A percentile compares a stretch with the other conserved stretches of the same genome.
Conservation (phyloP, 75 land plant species). For the Gnetum montanum region DNA sequence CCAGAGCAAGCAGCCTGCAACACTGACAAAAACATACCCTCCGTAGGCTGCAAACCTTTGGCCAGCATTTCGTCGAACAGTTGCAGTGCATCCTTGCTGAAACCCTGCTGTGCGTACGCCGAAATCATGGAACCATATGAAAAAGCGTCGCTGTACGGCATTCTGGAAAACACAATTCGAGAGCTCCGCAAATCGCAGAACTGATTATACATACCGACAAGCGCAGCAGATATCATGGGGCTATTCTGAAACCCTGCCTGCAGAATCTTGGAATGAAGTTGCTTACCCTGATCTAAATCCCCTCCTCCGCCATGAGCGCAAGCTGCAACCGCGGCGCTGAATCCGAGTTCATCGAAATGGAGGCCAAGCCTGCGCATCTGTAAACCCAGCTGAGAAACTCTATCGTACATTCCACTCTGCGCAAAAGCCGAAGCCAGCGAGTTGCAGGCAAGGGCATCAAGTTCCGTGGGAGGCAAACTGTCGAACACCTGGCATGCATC, state of each 20-base stretch:
- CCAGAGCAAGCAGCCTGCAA: conserved; percentile 1
- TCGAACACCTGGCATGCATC: too few species aligned
- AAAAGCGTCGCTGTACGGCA: neutral
- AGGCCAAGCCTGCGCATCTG: too few species aligned
- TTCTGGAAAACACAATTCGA: conserved; percentile 4
- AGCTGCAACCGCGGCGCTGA: too few species aligned
- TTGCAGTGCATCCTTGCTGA: conserved; percentile 5
- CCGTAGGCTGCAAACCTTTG: conserved; percentile 1
- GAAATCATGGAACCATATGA: conserved; percentile 9
- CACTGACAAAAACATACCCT: neutral
- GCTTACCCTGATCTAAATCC: conserved; percentile 11
- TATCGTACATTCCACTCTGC: too few species aligned
- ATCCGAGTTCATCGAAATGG: too few species aligned
- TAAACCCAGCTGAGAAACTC: too few species aligned
- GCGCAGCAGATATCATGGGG: neutral
- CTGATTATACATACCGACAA: conserved; percentile 8
- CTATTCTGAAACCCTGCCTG: conserved; percentile 1
- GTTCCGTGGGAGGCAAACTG: too few species aligned
- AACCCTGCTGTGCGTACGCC: conserved; percentile 5
- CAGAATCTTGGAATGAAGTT: conserved; percentile 3
- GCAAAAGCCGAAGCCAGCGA: too few species aligned
- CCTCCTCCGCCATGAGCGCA: too few species aligned
- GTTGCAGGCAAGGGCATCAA: too few species aligned
- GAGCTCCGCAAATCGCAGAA: neutral
- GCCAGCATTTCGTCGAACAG: conserved; percentile 1